Base-by-base conservation (phyloP, 1,284 basidiomycete species). In the Thecaphora frezii region DNA sequence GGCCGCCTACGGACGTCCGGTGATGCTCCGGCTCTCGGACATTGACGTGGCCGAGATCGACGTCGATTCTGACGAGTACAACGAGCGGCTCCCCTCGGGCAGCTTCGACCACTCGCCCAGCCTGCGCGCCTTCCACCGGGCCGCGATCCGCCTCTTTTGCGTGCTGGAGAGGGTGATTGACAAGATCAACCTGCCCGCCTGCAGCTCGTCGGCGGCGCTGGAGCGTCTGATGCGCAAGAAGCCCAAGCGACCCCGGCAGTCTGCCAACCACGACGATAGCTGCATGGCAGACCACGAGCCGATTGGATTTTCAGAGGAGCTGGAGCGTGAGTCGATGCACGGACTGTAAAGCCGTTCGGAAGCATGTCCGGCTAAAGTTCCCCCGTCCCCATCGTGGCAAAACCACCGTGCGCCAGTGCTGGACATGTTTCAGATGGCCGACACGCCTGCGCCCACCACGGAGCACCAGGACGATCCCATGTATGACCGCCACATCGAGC, bases 151-250 rank as follows among this genome's bases (percentile, higher is more conserved):
- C 33, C 56, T 66, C 23, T 58, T 58, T 25, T 66, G 64, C 46
- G 64, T 66, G 25, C 46, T 66, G 14, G 64, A 66, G 38, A 52
- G 64, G 7, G 64, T 66, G 47, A 59, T 66, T 21, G 64, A 66
- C 53, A 66, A 66, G 46, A 66, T 66, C 50, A 66, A 66, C 38
- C 59, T 66, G 25, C 64, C 64, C 3, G 59, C 64, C 12, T 66
- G 64, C 56, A 66, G 59, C 43, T 48, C 46, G 10, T 66, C 64
- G 0, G 45, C 52, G 28, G 64, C 64, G 7, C 48, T 66, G 13
- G 64, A 66, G 42, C 44, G 64, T 10, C 58, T 66, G 26, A 59
- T 61, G 58, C 55, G 64, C 23, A 62, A 61, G 38, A 66, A 66
- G 41, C 64, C 59, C 1, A 66, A 62, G 26, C 49, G 64, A 40